Evolutionary conservation across 176 grass and related monocot species (phyloP).

Genomic region (Lolium perenne): DNA sequence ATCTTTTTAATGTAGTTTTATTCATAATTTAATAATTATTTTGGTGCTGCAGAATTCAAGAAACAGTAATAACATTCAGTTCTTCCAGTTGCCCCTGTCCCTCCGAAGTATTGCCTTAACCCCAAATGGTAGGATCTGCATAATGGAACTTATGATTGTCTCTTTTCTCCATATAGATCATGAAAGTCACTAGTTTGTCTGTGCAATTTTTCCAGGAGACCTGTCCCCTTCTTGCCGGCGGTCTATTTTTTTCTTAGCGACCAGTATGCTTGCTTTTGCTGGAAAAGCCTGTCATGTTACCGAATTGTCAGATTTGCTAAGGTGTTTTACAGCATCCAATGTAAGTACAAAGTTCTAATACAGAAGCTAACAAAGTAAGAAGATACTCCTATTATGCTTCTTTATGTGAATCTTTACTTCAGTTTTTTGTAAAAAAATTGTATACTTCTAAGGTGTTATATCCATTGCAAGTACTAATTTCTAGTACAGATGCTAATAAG

Average conservation of each 20-base stretch:
- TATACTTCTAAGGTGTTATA: too few species aligned
- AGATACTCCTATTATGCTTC: conserved; percentile 30
- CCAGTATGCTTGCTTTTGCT: conserved; percentile 77
- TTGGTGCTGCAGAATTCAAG: conserved; percentile 71
- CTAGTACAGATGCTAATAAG: conserved; percentile 5
- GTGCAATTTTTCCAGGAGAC: conserved; percentile 53
- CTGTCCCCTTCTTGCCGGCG: conserved; percentile 70
- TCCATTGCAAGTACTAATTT: conserved; percentile 50
- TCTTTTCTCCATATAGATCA: conserved; percentile 7
- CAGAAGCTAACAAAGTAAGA: not conserved
- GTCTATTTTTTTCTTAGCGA: conserved; percentile 81
- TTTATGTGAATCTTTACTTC: conserved; percentile 29
- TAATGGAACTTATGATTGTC: conserved; percentile 18
- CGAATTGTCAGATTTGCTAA: conserved; percentile 67
- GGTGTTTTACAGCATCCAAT: conserved; percentile 58
- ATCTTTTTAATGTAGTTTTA: conserved; percentile 2
- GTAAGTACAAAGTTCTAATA: conserved; percentile 56
- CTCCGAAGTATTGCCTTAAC: conserved; percentile 70
- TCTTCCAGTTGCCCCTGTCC: conserved; percentile 91
- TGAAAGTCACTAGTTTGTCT: conserved; percentile 38
- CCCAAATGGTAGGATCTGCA: conserved; percentile 61
- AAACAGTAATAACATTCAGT: conserved; percentile 55
- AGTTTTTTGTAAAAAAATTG: not conserved
- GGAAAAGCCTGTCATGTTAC: conserved; percentile 80
- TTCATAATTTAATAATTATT: conserved; percentile 27